Percentiles rank a stretch among this genome's conserved stretches.
Evolutionary conservation across 768 basidiomycete genomes (phyloP).

Genomic region (Hemileccinum rubropunctum): DNA sequence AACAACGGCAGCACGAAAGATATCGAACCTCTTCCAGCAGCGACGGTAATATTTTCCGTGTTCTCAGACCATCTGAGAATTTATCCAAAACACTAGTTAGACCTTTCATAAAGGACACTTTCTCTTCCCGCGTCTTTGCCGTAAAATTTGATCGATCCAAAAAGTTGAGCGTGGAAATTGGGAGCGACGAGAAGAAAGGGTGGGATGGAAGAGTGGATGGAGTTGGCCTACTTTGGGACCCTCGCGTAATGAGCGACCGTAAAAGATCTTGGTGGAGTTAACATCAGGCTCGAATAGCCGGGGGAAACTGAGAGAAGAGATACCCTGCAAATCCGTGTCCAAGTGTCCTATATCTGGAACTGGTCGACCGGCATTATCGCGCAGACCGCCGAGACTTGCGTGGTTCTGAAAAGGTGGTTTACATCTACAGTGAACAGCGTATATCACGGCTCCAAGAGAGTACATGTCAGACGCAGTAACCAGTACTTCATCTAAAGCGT

Average conservation of each 20-base stretch:
- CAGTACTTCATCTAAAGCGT: conserved; percentile 85
- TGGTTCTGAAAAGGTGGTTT: conserved; percentile 86
- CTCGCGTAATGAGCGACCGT: conserved; percentile 76
- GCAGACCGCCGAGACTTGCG: conserved; percentile 65
- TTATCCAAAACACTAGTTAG: conserved; percentile 73
- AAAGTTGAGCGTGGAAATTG: conserved; percentile 95
- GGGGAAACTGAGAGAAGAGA: conserved; percentile 1
- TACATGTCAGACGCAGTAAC: conserved; percentile 91
- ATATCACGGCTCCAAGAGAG: conserved; percentile 86
- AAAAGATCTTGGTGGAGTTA: conserved; percentile 58
- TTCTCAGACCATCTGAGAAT: conserved; percentile 85
- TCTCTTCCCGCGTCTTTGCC: conserved; percentile 91
- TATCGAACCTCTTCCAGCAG: conserved; percentile 85
- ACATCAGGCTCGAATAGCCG: conserved; percentile 9
- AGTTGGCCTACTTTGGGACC: conserved; percentile 67
- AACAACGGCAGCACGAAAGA: neutral
- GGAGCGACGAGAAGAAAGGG: conserved; percentile 91
- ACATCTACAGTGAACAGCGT: conserved; percentile 88
- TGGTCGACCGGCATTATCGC: conserved; percentile 66
- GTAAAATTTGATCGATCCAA: conserved; percentile 95
- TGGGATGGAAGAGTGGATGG: conserved; percentile 80
- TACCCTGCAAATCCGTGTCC: conserved; percentile 75
- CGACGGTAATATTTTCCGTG: conserved; percentile 87
- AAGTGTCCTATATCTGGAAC: conserved; percentile 60
- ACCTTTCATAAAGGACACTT: conserved; percentile 94